phyloP scores from a whole-genome alignment of 2,329 filamentous ascomycete genomes.

The Pseudofabraea citricarpa region DNA sequence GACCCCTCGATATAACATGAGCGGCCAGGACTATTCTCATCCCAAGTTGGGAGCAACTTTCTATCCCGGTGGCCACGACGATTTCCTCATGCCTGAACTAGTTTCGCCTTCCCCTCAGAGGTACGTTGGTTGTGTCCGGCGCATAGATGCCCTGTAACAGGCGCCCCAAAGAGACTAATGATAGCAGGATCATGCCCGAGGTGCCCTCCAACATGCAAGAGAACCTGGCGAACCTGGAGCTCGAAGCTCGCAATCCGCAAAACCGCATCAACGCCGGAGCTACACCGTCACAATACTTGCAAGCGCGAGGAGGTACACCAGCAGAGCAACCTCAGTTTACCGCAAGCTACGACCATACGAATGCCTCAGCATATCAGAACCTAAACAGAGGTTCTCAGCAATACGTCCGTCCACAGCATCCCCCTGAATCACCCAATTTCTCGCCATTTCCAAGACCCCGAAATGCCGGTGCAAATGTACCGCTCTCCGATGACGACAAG shows the following conservation, averaged over 20 bases:
- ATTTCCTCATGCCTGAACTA: slow-evolving; percentile 64
- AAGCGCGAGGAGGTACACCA: not conserved
- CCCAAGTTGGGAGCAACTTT: slow-evolving; percentile 55
- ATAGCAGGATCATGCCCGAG: slow-evolving; percentile 84
- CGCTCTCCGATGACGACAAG: slow-evolving; percentile 89
- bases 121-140: slow-evolving; percentile 44
- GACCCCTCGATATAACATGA: slow-evolving; percentile 5
- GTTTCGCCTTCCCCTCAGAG: slow-evolving; percentile 67
- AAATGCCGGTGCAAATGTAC: slow-evolving; percentile 77
- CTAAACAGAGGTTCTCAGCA: slow-evolving; percentile 13
- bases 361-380: slow-evolving; percentile 28
- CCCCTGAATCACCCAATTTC: slow-evolving; percentile 61
- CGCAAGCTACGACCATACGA: slow-evolving; percentile 28
- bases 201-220: slow-evolving; percentile 96
- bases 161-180: no score
- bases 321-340: slow-evolving; percentile 19
- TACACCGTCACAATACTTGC: slow-evolving; percentile 18
- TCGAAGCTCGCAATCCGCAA: slow-evolving; percentile 57
- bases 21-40: slow-evolving; percentile 11
- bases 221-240: slow-evolving; percentile 85
- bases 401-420: not conserved
- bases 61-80: slow-evolving; percentile 62
- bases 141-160: no score
- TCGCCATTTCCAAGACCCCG: slow-evolving; percentile 86
- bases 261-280: slow-evolving; percentile 19